Base-by-base conservation (phyloP, 2,329 filamentous ascomycete genomes). In the Truncatella angustata region DNA sequence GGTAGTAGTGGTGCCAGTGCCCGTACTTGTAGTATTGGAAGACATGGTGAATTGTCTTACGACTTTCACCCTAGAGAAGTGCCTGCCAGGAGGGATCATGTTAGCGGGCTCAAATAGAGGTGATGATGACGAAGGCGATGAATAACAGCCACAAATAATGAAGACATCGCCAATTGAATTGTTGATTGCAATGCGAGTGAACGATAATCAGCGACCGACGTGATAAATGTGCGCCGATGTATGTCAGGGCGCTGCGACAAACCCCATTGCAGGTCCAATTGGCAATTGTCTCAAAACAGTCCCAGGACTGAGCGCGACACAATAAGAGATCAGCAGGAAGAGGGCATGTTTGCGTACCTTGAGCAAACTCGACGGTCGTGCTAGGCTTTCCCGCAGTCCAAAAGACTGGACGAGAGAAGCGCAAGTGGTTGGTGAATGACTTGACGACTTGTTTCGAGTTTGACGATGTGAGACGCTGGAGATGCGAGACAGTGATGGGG, bases 371-470 rank as follows among this genome's bases (percentile, higher is more conserved):
- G 48, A 30, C 52, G 48, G 50, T 42, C 52, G 46, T 51, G 32
- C 55, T 35, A 51, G 51, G 51, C 49, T 47, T 36, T 53, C 49
- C 54, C 56, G 52, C 57, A 53, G 55, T 37, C 42, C 36, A 42
- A 52, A 54, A 53, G 60, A 60, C 60, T 60, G 58, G 58, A 58
- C 51, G 55, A 49, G 55, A 49, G 49, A 53, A 52, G 44, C 23
- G 54, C 54, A 48, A 47, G 48, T 56, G 54, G 55, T 40, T 36
- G 48, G 51, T 36, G 50, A 58, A 57, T 32, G 55, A 57, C 57
- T 58, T 36, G 55, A 55, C 56, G 50, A 53, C 47, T 30, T 60
- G 62, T 64, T 60, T 62, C 57, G 56, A 61, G 51, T 60, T 58
- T 55, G 53, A 48, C 34, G 51, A 53, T 54, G 53, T 58, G 57